phyloP scores from a whole-genome alignment of 306 rosid species.

The Citrullus colocynthis region DNA sequence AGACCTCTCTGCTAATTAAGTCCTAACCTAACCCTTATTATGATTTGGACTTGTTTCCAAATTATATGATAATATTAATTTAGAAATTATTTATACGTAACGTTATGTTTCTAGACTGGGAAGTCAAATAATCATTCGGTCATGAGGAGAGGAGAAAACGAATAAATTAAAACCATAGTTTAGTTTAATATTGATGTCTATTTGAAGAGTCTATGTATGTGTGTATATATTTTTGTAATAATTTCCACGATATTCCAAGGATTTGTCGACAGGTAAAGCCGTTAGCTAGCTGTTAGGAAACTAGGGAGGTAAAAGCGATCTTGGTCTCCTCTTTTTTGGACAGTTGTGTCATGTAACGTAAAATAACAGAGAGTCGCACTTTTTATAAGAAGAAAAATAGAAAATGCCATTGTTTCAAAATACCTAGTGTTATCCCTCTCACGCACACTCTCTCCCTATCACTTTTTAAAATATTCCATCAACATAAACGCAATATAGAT shows the following conservation, averaged over 20 bases:
- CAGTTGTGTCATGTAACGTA: conserved; percentile 11
- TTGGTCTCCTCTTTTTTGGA: conserved; percentile 31
- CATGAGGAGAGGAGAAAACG: neutral
- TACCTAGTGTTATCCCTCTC: neutral
- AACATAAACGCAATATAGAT: no score
- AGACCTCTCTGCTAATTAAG: conserved; percentile 9
- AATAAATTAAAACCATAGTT: no score
- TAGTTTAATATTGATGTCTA: neutral
- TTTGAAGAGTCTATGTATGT: neutral
- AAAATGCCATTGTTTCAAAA: neutral
- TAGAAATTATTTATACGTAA: neutral
- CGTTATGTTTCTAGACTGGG: neutral
- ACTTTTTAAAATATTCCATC: neutral
- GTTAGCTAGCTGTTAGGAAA: conserved; percentile 33
- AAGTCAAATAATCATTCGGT: neutral
- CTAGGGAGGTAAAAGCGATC: conserved; percentile 20
- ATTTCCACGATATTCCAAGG: conserved; percentile 8
- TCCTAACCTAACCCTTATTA: conserved; percentile 3
- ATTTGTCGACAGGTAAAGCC: conserved; percentile 49
- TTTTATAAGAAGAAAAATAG: neutral
- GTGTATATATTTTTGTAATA: neutral
- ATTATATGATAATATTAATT: neutral
- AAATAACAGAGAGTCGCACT: neutral
- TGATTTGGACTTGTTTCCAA: conserved; percentile 11
- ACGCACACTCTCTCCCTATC: neutral